phyloP scores from a whole-genome alignment of 2,329 filamentous ascomycete species.

The Cercospora zeina region DNA sequence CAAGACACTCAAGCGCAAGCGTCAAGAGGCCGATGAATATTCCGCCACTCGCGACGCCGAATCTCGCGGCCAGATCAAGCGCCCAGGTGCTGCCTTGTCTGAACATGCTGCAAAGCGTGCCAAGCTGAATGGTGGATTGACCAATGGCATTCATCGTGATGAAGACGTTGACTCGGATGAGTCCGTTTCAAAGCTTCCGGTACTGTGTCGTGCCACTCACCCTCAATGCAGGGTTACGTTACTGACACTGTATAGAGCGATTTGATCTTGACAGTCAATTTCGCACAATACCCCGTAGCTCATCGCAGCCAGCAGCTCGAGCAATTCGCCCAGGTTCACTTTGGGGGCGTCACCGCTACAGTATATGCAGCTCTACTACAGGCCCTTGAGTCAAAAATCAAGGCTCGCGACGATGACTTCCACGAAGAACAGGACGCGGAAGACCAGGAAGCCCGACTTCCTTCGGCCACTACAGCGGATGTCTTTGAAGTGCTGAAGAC shows the following conservation, averaged over 20 bases:
- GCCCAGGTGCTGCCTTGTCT: slow-evolving; percentile 25
- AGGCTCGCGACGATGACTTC: slow-evolving; percentile 65
- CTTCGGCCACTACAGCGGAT: slow-evolving; percentile 45
- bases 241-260: slow-evolving; percentile 57
- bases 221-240: slow-evolving; percentile 27
- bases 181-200: slow-evolving; percentile 39
- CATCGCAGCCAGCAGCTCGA: slow-evolving; percentile 77
- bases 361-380: slow-evolving; percentile 75
- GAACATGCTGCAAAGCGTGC: slow-evolving; percentile 35
- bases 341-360: slow-evolving; percentile 72
- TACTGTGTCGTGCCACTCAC: slow-evolving; percentile 35
- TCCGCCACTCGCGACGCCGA: slow-evolving; percentile 34
- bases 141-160: slow-evolving; percentile 36
- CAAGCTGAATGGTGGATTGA: slow-evolving; percentile 38
- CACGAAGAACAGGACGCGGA: slow-evolving; percentile 44
- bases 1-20: slow-evolving; percentile 56
- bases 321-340: slow-evolving; percentile 66
- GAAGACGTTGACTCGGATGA: slow-evolving; percentile 30
- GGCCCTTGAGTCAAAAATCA: slow-evolving; percentile 66
- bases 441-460: slow-evolving; percentile 38
- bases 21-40: slow-evolving; percentile 47
- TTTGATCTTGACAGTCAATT: slow-evolving; percentile 76
- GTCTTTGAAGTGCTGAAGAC: slow-evolving; percentile 45
- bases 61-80: slow-evolving; percentile 32
- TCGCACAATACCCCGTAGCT: slow-evolving; percentile 78